Evolutionary conservation across 352 stramenopile species (phyloP).

Genomic region (Thraustochytrium sp.): DNA sequence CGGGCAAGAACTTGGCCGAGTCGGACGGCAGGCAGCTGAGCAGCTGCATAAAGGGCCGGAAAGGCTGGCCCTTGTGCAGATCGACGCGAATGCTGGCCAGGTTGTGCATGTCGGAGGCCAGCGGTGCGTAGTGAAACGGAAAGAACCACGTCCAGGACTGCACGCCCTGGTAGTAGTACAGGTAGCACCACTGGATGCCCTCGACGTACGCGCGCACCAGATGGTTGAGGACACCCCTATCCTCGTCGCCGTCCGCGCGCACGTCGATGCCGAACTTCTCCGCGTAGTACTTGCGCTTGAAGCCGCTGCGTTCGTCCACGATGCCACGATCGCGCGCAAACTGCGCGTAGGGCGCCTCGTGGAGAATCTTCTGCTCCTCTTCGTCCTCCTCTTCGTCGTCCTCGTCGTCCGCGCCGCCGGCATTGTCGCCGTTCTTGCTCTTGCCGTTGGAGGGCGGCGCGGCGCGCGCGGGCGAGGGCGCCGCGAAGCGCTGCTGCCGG

Average conservation of each 20-base stretch:
- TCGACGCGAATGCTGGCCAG: slow-evolving; percentile 57
- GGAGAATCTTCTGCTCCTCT: not conserved
- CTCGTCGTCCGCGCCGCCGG: not conserved
- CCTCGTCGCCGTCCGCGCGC: not conserved
- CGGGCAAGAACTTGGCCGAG: slow-evolving; percentile 77
- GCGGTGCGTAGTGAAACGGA: slow-evolving; percentile 96
- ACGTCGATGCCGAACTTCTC: slow-evolving; percentile 74
- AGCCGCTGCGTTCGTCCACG: not conserved
- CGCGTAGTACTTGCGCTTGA: slow-evolving; percentile 66
- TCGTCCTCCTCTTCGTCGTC: not conserved
- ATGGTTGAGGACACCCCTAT: slow-evolving; percentile 2
- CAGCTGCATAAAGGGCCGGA: slow-evolving; percentile 92
- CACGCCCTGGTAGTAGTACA: slow-evolving; percentile 98
- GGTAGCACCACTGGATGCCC: slow-evolving; percentile 96
- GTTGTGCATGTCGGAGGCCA: slow-evolving; percentile 82
- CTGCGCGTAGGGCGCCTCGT: not conserved
- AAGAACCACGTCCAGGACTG: slow-evolving; percentile 99
- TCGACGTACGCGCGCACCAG: slow-evolving; percentile 56
- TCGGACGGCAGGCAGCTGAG: slow-evolving; percentile 95
- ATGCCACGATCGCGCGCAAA: not conserved
- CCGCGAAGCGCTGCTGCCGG: not conserved
- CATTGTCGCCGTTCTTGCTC: not conserved
- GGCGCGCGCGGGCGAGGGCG: too few species aligned
- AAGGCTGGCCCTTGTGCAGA: slow-evolving; percentile 89
- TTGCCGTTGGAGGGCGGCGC: too few species aligned